Conservation (phyloP, 2,329 filamentous ascomycete species). For the Calonectria pteridis region DNA sequence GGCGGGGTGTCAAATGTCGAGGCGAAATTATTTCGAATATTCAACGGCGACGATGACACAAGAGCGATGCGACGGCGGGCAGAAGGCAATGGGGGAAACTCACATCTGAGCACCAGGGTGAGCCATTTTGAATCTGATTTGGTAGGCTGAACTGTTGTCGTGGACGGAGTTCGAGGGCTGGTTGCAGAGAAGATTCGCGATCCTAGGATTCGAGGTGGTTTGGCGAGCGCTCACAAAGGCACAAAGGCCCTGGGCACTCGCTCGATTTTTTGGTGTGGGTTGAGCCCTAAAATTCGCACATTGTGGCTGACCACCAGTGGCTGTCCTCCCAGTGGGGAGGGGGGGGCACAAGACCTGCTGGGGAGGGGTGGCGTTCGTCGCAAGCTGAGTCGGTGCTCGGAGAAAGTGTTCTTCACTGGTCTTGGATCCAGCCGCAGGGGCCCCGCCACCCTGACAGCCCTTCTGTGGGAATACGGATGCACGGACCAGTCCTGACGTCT, state of each 20-base stretch:
- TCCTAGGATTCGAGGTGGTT: conserved; percentile 45
- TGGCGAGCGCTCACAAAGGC: conserved; percentile 42
- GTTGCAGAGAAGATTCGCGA: conserved; percentile 49
- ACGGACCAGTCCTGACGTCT: conserved; percentile 42
- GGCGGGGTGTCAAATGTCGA: conserved; percentile 9
- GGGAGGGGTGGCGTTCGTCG: neutral
- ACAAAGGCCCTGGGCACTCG: conserved; percentile 36
- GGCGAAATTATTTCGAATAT: conserved; percentile 14
- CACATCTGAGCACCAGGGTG: conserved; percentile 73
- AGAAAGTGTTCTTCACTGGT: conserved; percentile 32
- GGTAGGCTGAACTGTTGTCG: conserved; percentile 48
- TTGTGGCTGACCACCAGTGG: conserved; percentile 11
- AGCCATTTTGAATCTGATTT: conserved; percentile 66
- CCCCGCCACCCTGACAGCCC: neutral
- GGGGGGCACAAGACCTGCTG: neutral
- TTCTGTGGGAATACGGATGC: conserved; percentile 31
- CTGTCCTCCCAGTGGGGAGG: too few relatives aligned
- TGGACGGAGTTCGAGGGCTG: conserved; percentile 52
- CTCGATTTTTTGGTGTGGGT: conserved; percentile 50
- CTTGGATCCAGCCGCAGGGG: neutral
- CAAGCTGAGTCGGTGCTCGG: conserved; percentile 26
- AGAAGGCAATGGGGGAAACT: conserved; percentile 50
- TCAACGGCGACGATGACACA: neutral
- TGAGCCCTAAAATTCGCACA: conserved; percentile 48
- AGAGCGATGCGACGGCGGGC: neutral